Evolutionary conservation across 805 yeast genomes (phyloP), one percentile per base, ranked within the genome.

Genomic region (Maudiozyma barnettii): DNA sequence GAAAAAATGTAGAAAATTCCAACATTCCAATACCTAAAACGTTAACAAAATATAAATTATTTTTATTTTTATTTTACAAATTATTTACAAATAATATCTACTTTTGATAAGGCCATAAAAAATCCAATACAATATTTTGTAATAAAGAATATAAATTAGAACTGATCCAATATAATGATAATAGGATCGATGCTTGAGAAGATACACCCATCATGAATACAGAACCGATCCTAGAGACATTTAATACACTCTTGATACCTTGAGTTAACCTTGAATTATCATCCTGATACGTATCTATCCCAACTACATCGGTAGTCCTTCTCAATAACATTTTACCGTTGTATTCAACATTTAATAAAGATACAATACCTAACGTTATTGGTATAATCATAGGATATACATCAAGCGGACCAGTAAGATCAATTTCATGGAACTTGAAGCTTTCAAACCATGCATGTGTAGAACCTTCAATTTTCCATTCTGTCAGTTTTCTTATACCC

Each of bases 161-260:
- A 41, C 91, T 79, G 29, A 87, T 74, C 99, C 98, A 91, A 66
- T 90, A 91, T n/a, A 88, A 61, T 0, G 83, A 78, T 33, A 90
- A 67, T 0, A 95, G 87, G 26, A 82, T 70, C 0, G 98, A 95
- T 0, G 95, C 95, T 57, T 89, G 93, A 38, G 89, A 77, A 0
- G 95, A 74, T 18, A 89, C 71, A 5, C 88, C 89, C 83, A 88
- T 87, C 65, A 91, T 71, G 53, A 86, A 79, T 1, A 89, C 79
- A 45, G 85, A 78, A 20, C 91, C 79, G 52, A 86, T 71, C 56
- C 96, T 72, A 2, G 95, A 78, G 1, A 85, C 58, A 51, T 80
- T 87, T 46, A 85, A 73, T 33, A 90, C 58, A 2, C 87, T 75
- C 13, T 54, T 54, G 42, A 59, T 44, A 19, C 63, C 54, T 41